phyloP scores from a whole-genome alignment of 805 yeast species.

The Barnettozyma pratensis region DNA sequence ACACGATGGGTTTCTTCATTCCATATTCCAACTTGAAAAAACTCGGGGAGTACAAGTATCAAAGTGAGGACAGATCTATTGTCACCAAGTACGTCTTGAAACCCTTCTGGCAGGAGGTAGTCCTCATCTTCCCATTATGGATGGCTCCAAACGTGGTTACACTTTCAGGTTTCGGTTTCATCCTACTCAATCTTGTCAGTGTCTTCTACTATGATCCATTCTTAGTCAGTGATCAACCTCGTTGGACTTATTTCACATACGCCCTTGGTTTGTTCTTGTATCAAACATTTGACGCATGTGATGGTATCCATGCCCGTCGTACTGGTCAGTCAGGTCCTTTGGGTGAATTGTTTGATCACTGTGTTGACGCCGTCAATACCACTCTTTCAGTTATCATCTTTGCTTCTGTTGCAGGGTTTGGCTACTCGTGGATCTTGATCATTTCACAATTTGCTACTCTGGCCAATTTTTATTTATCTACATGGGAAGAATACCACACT shows the following conservation, averaged over 20 bases:
- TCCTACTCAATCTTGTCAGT: constrained; percentile 55
- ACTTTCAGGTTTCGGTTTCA: constrained; percentile 68
- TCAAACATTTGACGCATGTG: constrained; percentile 95
- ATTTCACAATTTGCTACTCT: constrained; percentile 68
- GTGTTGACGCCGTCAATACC: constrained; percentile 71
- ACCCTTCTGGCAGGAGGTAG: constrained; percentile 77
- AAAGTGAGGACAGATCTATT: constrained; percentile 77
- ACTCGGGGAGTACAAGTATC: constrained; percentile 49
- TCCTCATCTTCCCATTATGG: constrained; percentile 69
- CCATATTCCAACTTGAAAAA: constrained; percentile 45
- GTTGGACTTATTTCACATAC: constrained; percentile 71
- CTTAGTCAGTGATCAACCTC: constrained; percentile 53
- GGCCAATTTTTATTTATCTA: constrained; percentile 79
- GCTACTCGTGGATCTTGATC: constrained; percentile 56
- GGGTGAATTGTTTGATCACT: constrained; percentile 93
- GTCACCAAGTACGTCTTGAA: constrained; percentile 70
- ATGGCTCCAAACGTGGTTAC: constrained; percentile 95
- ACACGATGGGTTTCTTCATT: constrained; percentile 58
- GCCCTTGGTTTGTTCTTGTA: constrained; percentile 83
- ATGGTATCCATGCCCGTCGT: constrained; percentile 91
- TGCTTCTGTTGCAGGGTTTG: constrained; percentile 72
- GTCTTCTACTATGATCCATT: constrained; percentile 73
- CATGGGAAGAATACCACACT: constrained; percentile 96
- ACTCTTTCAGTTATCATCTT: constrained; percentile 72
- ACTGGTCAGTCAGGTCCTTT: constrained; percentile 94